Evolutionary conservation across 2,329 filamentous ascomycete species (phyloP).

Genomic region (Calonectria leucothoes): DNA sequence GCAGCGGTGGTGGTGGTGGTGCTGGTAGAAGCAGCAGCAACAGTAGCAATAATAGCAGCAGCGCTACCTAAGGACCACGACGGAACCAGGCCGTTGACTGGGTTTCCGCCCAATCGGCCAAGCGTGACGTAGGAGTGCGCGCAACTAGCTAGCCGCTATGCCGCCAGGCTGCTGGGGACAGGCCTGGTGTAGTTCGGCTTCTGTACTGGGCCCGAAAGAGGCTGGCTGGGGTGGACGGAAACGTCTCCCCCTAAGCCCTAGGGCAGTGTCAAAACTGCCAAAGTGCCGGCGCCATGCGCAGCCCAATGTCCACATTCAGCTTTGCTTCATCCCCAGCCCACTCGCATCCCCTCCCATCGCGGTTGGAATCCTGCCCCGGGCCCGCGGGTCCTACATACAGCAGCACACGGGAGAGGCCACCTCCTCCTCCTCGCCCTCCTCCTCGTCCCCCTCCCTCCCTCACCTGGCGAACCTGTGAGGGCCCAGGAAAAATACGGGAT

Average conservation of each 20-base stretch:
- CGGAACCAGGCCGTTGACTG: not conserved
- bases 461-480: not conserved
- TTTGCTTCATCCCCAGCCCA: not conserved
- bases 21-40: not conserved
- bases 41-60: not conserved
- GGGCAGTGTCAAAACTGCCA: conserved; percentile 2
- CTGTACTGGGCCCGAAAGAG: not conserved
- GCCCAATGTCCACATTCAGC: conserved; percentile 1
- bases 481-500: conserved; percentile 17
- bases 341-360: not conserved
- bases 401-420: not conserved
- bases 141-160: not conserved
- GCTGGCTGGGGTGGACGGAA: conserved; percentile 1
- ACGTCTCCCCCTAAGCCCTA: not conserved
- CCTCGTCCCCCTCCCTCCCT: not conserved
- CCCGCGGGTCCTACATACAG: not conserved
- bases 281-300: not conserved
- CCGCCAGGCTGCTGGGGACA: not conserved
- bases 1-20: not conserved
- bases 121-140: not conserved
- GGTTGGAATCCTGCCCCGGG: not conserved
- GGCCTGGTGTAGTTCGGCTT: not conserved
- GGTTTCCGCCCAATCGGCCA: not conserved
- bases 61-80: not conserved
- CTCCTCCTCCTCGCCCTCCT: not conserved